Percentiles rank a stretch among this genome's conserved stretches.
Evolutionary conservation across 73 alveolate genomes (phyloP).

Genomic region (Tetrahymena borealis): DNA sequence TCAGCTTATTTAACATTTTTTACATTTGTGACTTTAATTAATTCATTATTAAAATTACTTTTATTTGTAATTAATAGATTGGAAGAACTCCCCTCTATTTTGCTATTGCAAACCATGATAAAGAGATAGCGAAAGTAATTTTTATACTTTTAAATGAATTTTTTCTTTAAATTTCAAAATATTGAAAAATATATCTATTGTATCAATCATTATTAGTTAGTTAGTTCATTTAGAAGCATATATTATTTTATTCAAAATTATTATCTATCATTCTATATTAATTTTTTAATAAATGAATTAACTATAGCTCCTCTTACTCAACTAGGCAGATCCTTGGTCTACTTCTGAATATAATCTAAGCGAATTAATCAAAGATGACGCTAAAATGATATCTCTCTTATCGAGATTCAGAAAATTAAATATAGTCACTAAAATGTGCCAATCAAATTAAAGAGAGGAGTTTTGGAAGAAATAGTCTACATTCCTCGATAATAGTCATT

Average conservation of each 20-base stretch:
- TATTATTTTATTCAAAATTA: no score
- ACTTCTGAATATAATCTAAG: slow-evolving; percentile 17
- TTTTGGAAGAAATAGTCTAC: not conserved
- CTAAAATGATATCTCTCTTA: not conserved
- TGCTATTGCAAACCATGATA: slow-evolving; percentile 17
- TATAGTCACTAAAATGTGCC: not conserved
- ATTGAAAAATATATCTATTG: no score
- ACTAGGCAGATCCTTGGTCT: slow-evolving; percentile 44
- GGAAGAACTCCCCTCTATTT: slow-evolving; percentile 45
- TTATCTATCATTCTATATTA: not conserved
- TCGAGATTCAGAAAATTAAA: not conserved
- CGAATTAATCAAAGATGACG: slow-evolving; percentile 1
- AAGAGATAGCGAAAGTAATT: not conserved
- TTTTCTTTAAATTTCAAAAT: no score
- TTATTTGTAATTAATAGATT: no score
- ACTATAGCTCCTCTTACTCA: not conserved
- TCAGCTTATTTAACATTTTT: no score
- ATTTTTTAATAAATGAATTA: not conserved
- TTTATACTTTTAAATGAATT: not conserved
- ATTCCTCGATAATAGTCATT: no score
- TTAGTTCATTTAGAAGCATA: no score
- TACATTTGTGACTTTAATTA: no score
- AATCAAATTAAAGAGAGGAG: not conserved
- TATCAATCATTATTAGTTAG: no score
- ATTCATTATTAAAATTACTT: no score